Percentiles rank a stretch among this genome's conserved stretches.
Conservation (phyloP, 2,329 filamentous ascomycete species). For the Aureobasidium sp. region DNA sequence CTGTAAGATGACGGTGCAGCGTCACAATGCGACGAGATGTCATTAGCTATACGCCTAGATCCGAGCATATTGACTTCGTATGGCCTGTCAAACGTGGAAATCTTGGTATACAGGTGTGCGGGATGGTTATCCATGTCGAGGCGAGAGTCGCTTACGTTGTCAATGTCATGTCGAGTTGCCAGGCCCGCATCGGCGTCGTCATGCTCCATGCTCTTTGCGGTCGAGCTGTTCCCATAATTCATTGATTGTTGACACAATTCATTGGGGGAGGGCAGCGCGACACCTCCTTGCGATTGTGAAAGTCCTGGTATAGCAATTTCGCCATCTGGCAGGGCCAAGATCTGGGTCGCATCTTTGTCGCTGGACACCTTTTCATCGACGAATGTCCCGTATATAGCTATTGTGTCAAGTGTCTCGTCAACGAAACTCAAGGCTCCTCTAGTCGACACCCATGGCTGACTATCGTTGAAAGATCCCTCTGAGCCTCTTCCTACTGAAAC, state of each 20-base stretch:
- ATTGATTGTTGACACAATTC: neutral
- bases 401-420: constrained; percentile 1
- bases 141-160: neutral
- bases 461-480: neutral
- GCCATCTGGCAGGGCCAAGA: neutral
- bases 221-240: neutral
- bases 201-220: neutral
- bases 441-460: neutral
- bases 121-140: neutral
- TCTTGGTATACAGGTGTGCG: neutral
- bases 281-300: neutral
- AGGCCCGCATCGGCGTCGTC: neutral
- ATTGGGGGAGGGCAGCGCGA: neutral
- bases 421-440: neutral
- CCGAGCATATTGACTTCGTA: neutral
- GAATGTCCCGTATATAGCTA: neutral
- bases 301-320: neutral
- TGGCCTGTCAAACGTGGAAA: neutral
- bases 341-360: neutral
- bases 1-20: neutral
- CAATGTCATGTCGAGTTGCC: neutral
- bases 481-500: neutral
- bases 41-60: neutral
- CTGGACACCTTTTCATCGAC: neutral
- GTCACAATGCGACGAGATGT: neutral